Evolutionary conservation across 345 rosid genomes (phyloP).

Genomic region (Noccaea bulbosa): DNA sequence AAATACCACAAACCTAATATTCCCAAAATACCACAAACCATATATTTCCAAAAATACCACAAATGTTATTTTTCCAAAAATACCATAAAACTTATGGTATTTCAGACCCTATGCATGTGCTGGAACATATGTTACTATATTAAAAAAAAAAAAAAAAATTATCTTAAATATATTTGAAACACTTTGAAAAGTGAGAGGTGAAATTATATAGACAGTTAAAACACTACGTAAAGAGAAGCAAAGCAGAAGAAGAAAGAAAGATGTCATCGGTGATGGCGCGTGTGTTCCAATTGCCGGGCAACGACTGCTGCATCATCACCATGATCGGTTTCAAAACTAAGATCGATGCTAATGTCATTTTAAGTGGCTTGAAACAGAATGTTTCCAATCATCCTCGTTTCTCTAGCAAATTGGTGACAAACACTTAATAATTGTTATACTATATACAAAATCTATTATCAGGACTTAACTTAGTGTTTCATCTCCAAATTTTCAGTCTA

Average conservation of each 20-base stretch:
- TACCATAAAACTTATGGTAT: too few relatives aligned
- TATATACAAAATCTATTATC: too few relatives aligned
- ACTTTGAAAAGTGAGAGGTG: background rate
- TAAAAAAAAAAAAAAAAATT: too few relatives aligned
- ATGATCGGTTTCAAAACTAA: slow-evolving; percentile 54
- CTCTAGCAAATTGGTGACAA: slow-evolving; percentile 58
- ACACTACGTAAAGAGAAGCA: background rate
- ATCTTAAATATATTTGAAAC: too few relatives aligned
- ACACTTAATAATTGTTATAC: too few relatives aligned
- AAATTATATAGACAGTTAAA: background rate
- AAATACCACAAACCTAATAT: too few relatives aligned
- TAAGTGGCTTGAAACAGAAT: slow-evolving; percentile 48
- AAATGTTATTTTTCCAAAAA: too few relatives aligned
- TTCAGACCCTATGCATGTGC: too few relatives aligned
- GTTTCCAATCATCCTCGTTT: slow-evolving; percentile 79
- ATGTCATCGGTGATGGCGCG: slow-evolving; percentile 40
- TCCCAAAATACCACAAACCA: too few relatives aligned
- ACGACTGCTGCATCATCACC: slow-evolving; percentile 51
- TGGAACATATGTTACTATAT: too few relatives aligned
- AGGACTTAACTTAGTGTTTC: background rate
- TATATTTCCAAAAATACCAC: too few relatives aligned
- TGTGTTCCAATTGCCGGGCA: slow-evolving; percentile 52
- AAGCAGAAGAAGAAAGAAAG: background rate
- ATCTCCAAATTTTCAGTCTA: slow-evolving; percentile 32
- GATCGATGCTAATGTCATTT: slow-evolving; percentile 48